These are phyloP conservation scores for Citrus cavaleriei DNA, from an alignment of 345 rosid genomes.

Conservation along the genomic window DNA sequence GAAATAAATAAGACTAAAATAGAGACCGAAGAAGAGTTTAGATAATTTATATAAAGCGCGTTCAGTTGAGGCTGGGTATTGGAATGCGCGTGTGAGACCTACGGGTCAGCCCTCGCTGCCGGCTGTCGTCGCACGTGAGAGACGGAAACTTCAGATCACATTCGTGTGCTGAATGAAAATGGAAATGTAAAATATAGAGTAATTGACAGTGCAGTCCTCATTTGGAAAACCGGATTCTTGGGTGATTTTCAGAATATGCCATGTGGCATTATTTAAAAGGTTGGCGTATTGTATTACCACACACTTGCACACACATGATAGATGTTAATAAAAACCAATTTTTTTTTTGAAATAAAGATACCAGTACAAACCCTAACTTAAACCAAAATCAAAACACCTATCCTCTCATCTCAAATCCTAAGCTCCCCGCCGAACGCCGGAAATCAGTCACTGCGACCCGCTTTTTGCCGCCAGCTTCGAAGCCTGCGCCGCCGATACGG, in stretches of 20 bases:
- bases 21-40: background rate
- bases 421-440: no score
- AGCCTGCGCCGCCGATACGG: no score
- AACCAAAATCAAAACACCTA: background rate
- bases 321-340: no score
- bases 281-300: background rate
- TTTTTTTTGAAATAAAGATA: no score
- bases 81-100: constrained; percentile 19
- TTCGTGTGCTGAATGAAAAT: background rate
- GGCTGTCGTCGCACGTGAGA: constrained; percentile 16
- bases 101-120: constrained; percentile 9
- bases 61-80: background rate
- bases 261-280: background rate
- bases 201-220: no score
- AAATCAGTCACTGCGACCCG: no score
- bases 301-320: background rate
- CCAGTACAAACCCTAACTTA: background rate
- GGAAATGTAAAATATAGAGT: no score
- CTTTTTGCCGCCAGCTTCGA: no score
- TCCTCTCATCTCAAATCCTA: no score
- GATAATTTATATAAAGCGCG: background rate
- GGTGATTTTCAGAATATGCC: background rate
- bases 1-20: background rate
- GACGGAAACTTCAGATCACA: background rate
- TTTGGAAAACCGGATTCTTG: background rate